Percentiles rank a stretch among this genome's conserved stretches.
These are phyloP conservation scores for Panicum virgatum DNA, from an alignment of 202 grass and related monocot species.

Conservation along the genomic window DNA sequence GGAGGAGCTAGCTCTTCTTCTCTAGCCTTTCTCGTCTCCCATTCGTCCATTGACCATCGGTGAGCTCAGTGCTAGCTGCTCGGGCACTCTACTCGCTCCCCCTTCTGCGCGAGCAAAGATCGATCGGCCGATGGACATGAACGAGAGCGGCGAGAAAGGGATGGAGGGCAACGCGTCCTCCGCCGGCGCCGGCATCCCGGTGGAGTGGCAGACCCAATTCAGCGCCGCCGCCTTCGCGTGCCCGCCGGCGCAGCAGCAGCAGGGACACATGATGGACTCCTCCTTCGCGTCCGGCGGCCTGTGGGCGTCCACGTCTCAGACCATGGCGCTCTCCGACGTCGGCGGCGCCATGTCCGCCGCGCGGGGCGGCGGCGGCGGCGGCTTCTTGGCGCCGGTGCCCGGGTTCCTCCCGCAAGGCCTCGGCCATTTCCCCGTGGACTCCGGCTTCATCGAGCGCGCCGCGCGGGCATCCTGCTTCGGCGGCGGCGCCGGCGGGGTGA, in stretches of 20 bases:
- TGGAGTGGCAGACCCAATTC: slow-evolving; percentile 65
- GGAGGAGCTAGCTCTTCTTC: slow-evolving; percentile 5
- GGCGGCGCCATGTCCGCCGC: slow-evolving; percentile 29
- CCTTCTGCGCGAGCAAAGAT: too few relatives aligned
- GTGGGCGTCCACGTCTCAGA: slow-evolving; percentile 54
- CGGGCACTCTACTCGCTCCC: not conserved
- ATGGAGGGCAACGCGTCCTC: slow-evolving; percentile 53
- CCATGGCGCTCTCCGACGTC: slow-evolving; percentile 39
- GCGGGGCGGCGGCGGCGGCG: not conserved
- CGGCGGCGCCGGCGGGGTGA: slow-evolving; percentile 26
- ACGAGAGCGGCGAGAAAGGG: slow-evolving; percentile 58
- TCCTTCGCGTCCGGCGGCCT: slow-evolving; percentile 46
- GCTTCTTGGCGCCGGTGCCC: slow-evolving; percentile 47
- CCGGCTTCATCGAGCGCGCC: slow-evolving; percentile 76
- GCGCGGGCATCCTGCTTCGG: slow-evolving; percentile 76
- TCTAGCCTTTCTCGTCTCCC: slow-evolving; percentile 23
- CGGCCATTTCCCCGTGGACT: slow-evolving; percentile 68
- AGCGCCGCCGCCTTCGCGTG: slow-evolving; percentile 42
- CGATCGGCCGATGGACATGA: slow-evolving; percentile 73
- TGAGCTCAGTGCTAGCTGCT: not conserved
- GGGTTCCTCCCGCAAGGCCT: slow-evolving; percentile 54
- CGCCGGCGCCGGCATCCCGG: slow-evolving; percentile 43
- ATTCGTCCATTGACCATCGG: slow-evolving; percentile 23
- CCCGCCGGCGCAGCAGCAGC: slow-evolving; percentile 20
- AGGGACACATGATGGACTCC: slow-evolving; percentile 47